Percentiles rank a stretch among this genome's conserved stretches.
Conservation (phyloP, 2,329 filamentous ascomycete genomes). For the Dactylellina drechsleri region DNA sequence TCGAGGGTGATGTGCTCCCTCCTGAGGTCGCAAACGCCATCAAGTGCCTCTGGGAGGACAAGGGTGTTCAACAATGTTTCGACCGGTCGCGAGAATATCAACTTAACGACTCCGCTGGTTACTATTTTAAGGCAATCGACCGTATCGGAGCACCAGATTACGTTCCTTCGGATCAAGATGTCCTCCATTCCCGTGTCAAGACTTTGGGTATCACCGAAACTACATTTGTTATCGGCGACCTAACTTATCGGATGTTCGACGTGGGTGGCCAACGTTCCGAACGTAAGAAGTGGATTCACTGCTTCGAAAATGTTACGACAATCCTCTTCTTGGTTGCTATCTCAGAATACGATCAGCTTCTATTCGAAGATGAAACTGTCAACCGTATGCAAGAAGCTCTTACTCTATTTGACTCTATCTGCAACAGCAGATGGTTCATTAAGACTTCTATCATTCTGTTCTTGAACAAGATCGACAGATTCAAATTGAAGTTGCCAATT, state of each 20-base stretch:
- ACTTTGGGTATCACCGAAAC: slow-evolving; percentile 98
- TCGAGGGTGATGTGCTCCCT: slow-evolving; percentile 93
- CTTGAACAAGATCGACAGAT: slow-evolving; percentile 79
- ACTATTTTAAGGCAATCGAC: slow-evolving; percentile 96
- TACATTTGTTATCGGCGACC: slow-evolving; percentile 91
- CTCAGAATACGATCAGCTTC: slow-evolving; percentile 93
- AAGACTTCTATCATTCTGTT: slow-evolving; percentile 78
- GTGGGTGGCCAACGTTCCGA: slow-evolving; percentile 95
- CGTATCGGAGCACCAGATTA: slow-evolving; percentile 92
- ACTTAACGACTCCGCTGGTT: slow-evolving; percentile 94
- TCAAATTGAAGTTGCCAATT: slow-evolving; percentile 78
- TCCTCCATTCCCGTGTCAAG: slow-evolving; percentile 94
- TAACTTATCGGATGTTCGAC: slow-evolving; percentile 97
- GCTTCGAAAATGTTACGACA: slow-evolving; percentile 96
- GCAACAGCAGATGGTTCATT: slow-evolving; percentile 77
- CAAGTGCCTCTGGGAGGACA: slow-evolving; percentile 90
- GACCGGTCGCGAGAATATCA: slow-evolving; percentile 95
- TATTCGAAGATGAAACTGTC: slow-evolving; percentile 95
- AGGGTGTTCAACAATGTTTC: slow-evolving; percentile 93
- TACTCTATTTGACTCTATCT: slow-evolving; percentile 77
- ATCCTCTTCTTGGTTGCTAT: slow-evolving; percentile 97
- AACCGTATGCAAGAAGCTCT: slow-evolving; percentile 79
- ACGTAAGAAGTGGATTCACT: slow-evolving; percentile 99
- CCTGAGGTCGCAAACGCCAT: slow-evolving; percentile 94
- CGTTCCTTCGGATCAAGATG: slow-evolving; percentile 93